Base-by-base conservation (phyloP, 2,329 filamentous ascomycete genomes). In the Raffaelea ambrosiae region DNA sequence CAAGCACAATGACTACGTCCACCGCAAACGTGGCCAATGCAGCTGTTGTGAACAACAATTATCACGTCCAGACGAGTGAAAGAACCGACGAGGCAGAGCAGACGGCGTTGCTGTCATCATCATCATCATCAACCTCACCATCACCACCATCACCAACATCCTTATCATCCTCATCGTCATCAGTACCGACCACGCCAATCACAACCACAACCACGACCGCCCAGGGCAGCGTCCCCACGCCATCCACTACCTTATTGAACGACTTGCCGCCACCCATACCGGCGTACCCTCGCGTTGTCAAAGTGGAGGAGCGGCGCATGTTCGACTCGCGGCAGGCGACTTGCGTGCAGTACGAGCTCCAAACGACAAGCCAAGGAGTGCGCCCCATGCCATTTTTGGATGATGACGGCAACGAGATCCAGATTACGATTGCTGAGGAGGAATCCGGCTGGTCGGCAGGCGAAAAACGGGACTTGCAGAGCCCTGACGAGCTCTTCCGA, bases 241-340 rank as follows among this genome's bases (percentile, higher is more conserved):
- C 26, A 29, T 29, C 26, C 13, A 29, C 26, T 7, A 29, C 26
- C 13, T 13, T 29, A 13, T 29, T 29, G 7, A 7, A 7, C 26
- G 26, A 29, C 13, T 7, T 29, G 26, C 48, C 47, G 46, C 53
- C 53, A 2, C 56, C 56, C 1, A 58, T 60, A 1, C 61, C 66
- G 0, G 55, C 63, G 0, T 80, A 77, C 49, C 76, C 77, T 2
- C 68, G 68, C 21, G 68, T 75, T 9, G 62, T 80, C 49, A 79
- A 79, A 56, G 62, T 81, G 39, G 64, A 75, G 45, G 77, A 81
- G 58, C 70, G 73, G 14, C 75, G 76, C 16, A 59, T 70, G 18
- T 50, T 60, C 9, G 55, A 61, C 16, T 57, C 63, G 2, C 56
- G 61, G 1, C 54, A 61, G 14, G 67, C 75, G 0, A 66, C 57